Evolutionary conservation across 768 basidiomycete species (phyloP).

Genomic region (Daedaleopsis sinensis): DNA sequence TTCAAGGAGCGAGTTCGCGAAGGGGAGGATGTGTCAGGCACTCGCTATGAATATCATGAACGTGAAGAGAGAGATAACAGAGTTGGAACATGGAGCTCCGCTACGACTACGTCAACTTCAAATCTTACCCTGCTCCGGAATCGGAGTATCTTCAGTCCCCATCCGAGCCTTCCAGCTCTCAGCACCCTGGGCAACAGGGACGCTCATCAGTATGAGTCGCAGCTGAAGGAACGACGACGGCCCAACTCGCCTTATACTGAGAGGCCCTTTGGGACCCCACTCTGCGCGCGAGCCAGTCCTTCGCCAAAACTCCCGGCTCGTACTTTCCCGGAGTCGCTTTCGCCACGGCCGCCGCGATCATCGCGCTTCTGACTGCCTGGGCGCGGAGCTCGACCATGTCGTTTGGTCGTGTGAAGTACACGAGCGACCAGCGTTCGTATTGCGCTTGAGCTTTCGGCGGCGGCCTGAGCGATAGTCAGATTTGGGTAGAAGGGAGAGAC

Average conservation of each 20-base stretch:
- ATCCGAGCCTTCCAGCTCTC: conserved; percentile 16
- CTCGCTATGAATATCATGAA: too few relatives aligned
- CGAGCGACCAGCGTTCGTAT: conserved; percentile 67
- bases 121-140: not conserved
- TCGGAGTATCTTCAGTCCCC: conserved; percentile 16
- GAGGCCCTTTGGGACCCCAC: conserved; percentile 36
- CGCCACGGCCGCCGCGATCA: conserved; percentile 47
- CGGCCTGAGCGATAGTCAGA: conserved; percentile 24
- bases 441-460: conserved; percentile 60
- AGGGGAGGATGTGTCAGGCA: too few relatives aligned
- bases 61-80: too few relatives aligned
- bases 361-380: conserved; percentile 49
- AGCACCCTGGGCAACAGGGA: conserved; percentile 2
- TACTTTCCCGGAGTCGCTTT: conserved; percentile 37
- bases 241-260: conserved; percentile 14
- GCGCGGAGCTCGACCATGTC: conserved; percentile 54
- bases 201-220: not conserved
- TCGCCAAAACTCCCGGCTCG: conserved; percentile 37
- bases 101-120: not conserved
- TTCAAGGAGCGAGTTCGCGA: too few relatives aligned
- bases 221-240: not conserved
- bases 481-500: not conserved
- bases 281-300: conserved; percentile 45
- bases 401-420: conserved; percentile 68
- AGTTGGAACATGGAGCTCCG: too few relatives aligned